phyloP scores from a whole-genome alignment of 2,329 filamentous ascomycete species.

The Diplocarpon mali region DNA sequence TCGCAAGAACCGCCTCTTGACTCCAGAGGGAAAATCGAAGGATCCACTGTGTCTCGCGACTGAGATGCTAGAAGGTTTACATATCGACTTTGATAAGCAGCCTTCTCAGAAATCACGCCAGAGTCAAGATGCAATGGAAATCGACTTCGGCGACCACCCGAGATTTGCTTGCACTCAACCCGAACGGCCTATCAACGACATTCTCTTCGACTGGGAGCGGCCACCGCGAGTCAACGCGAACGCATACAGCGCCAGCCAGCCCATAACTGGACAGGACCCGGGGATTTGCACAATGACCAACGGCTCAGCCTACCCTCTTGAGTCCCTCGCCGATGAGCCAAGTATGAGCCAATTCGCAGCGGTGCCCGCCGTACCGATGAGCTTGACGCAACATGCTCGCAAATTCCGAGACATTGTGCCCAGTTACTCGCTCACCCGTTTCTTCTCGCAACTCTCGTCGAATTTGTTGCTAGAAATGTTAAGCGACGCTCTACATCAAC shows the following conservation, averaged over 20 bases:
- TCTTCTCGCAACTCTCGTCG: slow-evolving; percentile 74
- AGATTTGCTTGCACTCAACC: slow-evolving; percentile 76
- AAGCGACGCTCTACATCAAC: slow-evolving; percentile 67
- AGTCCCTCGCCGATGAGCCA: slow-evolving; percentile 73
- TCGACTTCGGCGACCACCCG: slow-evolving; percentile 42
- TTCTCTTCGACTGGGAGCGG: slow-evolving; percentile 79
- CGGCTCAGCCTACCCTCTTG: slow-evolving; percentile 35
- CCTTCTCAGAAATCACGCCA: slow-evolving; percentile 32
- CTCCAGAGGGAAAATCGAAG: slow-evolving; percentile 58
- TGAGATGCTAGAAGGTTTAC: slow-evolving; percentile 83
- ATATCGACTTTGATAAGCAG: slow-evolving; percentile 71
- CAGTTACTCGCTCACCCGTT: slow-evolving; percentile 74
- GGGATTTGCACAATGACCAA: slow-evolving; percentile 19
- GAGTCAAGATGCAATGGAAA: slow-evolving; percentile 51
- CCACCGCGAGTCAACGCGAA: slow-evolving; percentile 34
- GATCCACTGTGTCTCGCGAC: slow-evolving; percentile 84
- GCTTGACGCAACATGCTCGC: slow-evolving; percentile 78
- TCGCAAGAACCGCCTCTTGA: slow-evolving; percentile 65
- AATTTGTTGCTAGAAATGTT: slow-evolving; percentile 70
- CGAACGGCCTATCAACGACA: slow-evolving; percentile 62
- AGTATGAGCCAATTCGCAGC: slow-evolving; percentile 77
- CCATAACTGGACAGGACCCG: slow-evolving; percentile 27
- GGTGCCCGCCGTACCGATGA: slow-evolving; percentile 66
- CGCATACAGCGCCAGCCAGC: slow-evolving; percentile 32
- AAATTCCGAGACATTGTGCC: slow-evolving; percentile 88